phyloP scores from a whole-genome alignment of 1,284 basidiomycete genomes.

The Lignosus rhinocerotis region DNA sequence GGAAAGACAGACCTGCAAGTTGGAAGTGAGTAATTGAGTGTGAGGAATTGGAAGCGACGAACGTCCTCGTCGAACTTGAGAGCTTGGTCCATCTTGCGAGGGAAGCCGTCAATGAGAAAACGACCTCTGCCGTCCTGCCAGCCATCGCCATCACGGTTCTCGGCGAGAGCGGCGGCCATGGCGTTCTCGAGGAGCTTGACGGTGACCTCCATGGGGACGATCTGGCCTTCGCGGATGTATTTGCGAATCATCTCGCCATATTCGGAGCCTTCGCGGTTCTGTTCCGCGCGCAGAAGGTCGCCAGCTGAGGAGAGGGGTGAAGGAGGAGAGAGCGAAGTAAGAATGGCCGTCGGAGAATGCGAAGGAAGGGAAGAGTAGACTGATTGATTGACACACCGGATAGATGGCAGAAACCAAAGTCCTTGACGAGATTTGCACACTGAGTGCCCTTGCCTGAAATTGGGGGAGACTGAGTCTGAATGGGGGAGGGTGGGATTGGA shows the following conservation, averaged over 20 bases:
- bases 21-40: background rate
- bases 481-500: slow-evolving; percentile 2
- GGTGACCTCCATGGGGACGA: slow-evolving; percentile 97
- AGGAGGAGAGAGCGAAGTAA: background rate
- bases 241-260: slow-evolving; percentile 88
- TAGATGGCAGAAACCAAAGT: slow-evolving; percentile 92
- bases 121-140: slow-evolving; percentile 80
- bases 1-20: slow-evolving; percentile 72
- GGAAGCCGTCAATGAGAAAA: slow-evolving; percentile 98
- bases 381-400: slow-evolving; percentile 60
- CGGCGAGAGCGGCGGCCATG: slow-evolving; percentile 69
- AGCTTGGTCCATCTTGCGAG: slow-evolving; percentile 98
- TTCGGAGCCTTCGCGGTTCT: slow-evolving; percentile 82
- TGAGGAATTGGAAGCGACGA: slow-evolving; percentile 29
- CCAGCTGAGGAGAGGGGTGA: slow-evolving; percentile 62
- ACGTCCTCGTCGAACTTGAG: slow-evolving; percentile 90
- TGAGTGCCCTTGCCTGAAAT: slow-evolving; percentile 93
- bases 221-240: slow-evolving; percentile 90
- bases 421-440: slow-evolving; percentile 84
- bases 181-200: slow-evolving; percentile 95
- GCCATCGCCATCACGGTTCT: slow-evolving; percentile 45
- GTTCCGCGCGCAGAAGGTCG: slow-evolving; percentile 94
- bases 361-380: background rate
- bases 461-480: background rate
- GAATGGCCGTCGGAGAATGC: slow-evolving; percentile 4